A percentile compares a stretch with the other conserved stretches of the same genome.
Conservation (phyloP, 106 monocot genomes). For the Phalaenopsis aphrodite region DNA sequence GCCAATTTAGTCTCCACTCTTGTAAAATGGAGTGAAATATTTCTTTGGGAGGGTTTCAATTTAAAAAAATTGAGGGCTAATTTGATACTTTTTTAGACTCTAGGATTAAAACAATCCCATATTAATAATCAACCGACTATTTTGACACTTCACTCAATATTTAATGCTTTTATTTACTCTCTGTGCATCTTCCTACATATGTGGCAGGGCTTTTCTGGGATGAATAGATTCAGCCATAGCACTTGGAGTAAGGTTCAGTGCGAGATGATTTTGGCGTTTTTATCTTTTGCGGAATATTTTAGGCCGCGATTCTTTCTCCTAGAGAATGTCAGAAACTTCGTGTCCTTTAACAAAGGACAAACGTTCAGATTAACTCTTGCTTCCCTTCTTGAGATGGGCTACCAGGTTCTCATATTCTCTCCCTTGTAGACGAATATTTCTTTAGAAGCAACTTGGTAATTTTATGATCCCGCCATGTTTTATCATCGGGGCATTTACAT, state of each 20-base stretch:
- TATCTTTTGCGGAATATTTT: constrained; percentile 96
- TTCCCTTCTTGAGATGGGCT: constrained; percentile 96
- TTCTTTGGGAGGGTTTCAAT: too few relatives aligned
- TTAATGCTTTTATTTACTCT: neutral
- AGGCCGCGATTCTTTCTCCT: constrained; percentile 86
- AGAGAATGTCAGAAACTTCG: constrained; percentile 95
- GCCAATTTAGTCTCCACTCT: too few relatives aligned
- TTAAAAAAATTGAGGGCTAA: too few relatives aligned
- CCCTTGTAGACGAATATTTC: too few relatives aligned
- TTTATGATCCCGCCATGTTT: too few relatives aligned
- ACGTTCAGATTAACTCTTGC: constrained; percentile 92
- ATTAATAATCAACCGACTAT: too few relatives aligned
- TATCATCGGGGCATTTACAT: too few relatives aligned
- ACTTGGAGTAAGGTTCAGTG: constrained; percentile 99
- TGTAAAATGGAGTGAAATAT: too few relatives aligned
- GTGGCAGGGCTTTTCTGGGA: constrained; percentile 94
- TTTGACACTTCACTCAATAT: too few relatives aligned
- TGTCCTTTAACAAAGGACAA: constrained; percentile 97
- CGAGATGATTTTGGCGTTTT: constrained; percentile 95
- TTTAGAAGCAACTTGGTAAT: too few relatives aligned
- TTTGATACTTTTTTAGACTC: too few relatives aligned
- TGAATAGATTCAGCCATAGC: constrained; percentile 93
- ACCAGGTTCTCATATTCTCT: constrained; percentile 56
- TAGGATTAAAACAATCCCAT: too few relatives aligned
- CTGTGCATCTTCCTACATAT: neutral